Evolutionary conservation across 164 flowering plant species (phyloP).

Genomic region (grape (Vitis vinifera)): DNA sequence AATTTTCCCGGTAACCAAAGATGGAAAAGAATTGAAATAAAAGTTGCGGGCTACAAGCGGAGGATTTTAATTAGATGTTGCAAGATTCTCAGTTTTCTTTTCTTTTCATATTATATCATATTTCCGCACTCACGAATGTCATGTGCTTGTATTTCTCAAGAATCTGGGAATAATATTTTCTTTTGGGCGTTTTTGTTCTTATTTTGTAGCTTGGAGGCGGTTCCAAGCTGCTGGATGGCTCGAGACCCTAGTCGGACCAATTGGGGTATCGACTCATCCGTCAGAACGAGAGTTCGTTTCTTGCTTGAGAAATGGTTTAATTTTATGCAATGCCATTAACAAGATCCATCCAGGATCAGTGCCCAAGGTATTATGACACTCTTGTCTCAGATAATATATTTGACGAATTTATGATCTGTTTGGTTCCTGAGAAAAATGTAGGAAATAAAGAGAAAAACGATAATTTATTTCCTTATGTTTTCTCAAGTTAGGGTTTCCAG

Average conservation of each 20-base stretch:
- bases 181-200: not conserved
- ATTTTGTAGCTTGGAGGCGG: constrained; percentile 62
- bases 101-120: too few relatives aligned
- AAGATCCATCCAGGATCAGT: constrained; percentile 84
- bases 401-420: not conserved
- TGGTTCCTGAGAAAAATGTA: not conserved
- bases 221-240: constrained; percentile 79
- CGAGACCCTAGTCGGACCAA: constrained; percentile 67
- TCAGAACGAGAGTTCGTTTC: constrained; percentile 80
- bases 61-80: too few relatives aligned
- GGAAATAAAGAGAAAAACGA: too few relatives aligned
- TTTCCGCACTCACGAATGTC: too few relatives aligned
- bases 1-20: too few relatives aligned
- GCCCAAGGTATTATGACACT: constrained; percentile 52
- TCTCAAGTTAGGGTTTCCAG: not conserved
- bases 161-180: too few relatives aligned
- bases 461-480: too few relatives aligned
- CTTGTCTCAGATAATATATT: not conserved
- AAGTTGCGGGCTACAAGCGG: too few relatives aligned
- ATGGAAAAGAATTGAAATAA: too few relatives aligned
- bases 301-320: constrained; percentile 81
- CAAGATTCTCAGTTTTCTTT: too few relatives aligned
- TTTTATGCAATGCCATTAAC: constrained; percentile 85
- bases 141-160: too few relatives aligned
- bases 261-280: constrained; percentile 60